Base-by-base conservation (phyloP, 257 asterid species). In the Parsonsia alboflavescens region DNA sequence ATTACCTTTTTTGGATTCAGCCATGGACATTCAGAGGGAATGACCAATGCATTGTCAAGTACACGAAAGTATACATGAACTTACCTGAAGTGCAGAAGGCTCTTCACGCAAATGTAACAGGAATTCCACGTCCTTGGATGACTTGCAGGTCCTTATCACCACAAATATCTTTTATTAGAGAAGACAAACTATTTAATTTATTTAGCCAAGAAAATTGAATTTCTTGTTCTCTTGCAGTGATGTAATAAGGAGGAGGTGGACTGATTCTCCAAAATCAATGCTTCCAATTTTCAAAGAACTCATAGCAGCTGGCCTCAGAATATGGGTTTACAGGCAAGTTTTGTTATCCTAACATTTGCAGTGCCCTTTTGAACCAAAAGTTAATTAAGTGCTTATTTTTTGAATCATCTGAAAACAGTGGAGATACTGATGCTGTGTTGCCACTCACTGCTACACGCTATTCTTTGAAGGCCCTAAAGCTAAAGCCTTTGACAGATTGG, bases 271-370 rank as follows among this genome's bases (percentile, higher is more conserved):
- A 28, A 81, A 44, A 82, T 81, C 92, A 46, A 84, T 85, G 87
- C 90, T 89, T 73, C 88, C 92, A 66, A 89, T 89, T 59, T 72
- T 84, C 73, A 64, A 76, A 46, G 80, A 87, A 76, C 88, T 87
- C 42, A 87, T 89, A 48, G 73, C 80, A 7, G 87, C 87, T 64
- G 92, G 89, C 52, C 21, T 87, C 72, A 83, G 88, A 71, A 81
- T 89, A 84, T 89, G 94, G 94, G 88, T 89, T 10, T 89, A 45
- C 76, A 86, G 94, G 91, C 87, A 85, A 79, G 78, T 71, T 66
- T 33, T 33, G 39, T 33, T 13, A 53, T 45, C 2, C 28, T 45
- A 45, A 45, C 39, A 33, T 33, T 33, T 33, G 39, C 39, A 33
- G 39, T 33, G 1, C 39, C 39, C 39, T 33, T 33, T 1, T 33